Conservation (phyloP, 2,329 filamentous ascomycete species). For the Penicillium griseofulvum region DNA sequence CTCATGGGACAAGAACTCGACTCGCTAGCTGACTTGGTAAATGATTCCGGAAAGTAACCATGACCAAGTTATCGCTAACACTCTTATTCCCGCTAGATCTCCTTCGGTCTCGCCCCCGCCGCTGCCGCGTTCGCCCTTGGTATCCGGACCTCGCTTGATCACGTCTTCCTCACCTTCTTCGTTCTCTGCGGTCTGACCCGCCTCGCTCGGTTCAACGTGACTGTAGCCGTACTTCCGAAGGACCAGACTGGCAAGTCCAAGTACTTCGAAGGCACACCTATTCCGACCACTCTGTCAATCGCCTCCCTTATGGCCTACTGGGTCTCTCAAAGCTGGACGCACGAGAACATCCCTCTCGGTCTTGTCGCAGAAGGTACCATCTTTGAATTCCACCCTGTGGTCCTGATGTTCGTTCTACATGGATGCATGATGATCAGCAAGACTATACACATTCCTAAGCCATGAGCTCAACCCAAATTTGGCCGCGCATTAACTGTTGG, state of each 20-base stretch:
- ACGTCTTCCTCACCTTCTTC: constrained; percentile 77
- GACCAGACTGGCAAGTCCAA: constrained; percentile 86
- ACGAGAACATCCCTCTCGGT: constrained; percentile 75
- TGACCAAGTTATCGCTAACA: constrained; percentile 4
- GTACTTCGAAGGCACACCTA: constrained; percentile 96
- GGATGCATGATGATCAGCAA: constrained; percentile 95
- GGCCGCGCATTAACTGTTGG: constrained; percentile 14
- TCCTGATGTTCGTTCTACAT: constrained; percentile 77
- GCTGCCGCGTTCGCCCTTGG: constrained; percentile 85
- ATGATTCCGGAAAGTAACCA: neutral
- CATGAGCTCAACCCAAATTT: constrained; percentile 33
- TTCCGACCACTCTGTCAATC: constrained; percentile 81
- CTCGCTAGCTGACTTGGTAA: constrained; percentile 88
- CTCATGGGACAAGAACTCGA: constrained; percentile 98
- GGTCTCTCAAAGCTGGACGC: constrained; percentile 75
- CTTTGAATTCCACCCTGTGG: constrained; percentile 82
- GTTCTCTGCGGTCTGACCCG: constrained; percentile 92
- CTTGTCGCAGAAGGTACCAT: constrained; percentile 63
- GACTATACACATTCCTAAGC: constrained; percentile 92
- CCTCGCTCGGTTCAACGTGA: constrained; percentile 96
- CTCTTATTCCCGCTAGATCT: constrained; percentile 62
- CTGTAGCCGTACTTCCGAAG: constrained; percentile 83
- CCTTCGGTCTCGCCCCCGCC: constrained; percentile 89
- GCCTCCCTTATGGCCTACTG: constrained; percentile 86
- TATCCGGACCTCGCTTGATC: constrained; percentile 78